Evolutionary conservation across 2,329 filamentous ascomycete genomes (phyloP), one percentile per base, ranked within the genome.

Genomic region (Claviceps humidiphila): DNA sequence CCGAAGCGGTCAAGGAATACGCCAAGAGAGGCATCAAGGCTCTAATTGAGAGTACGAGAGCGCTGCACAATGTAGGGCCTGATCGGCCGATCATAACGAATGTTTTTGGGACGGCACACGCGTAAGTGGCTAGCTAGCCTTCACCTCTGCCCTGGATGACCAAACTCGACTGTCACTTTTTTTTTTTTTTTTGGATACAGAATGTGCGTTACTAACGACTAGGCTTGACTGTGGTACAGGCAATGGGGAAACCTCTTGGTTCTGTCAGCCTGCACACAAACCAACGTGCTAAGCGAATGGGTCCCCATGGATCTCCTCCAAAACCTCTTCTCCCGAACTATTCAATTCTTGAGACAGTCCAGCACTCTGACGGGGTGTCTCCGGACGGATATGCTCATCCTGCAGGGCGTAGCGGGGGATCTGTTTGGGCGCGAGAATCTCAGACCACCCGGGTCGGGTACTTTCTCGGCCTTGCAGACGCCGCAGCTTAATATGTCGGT

Each of bases 221-320:
- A 17, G 7, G 9, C 22, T 11, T 34, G n/a, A 3, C 26, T 38
- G 1, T 20, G 22, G 17, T 34, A 5, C 56, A 95, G 90, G 5
- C 93, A 98, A 88, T 98, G 94, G 73, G 91, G 93, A 54, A 97
- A 97, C 64, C 80, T 96, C 62, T 74, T 97, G 48, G 88, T 94
- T n/a, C 78, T 98, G 2, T 82, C 87, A 26, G 89, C 91, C 1
- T 86, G 85, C 3, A 90, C 82, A 67, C 78, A 76, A 56, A 86
- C 91, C 47, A 76, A 73, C 4, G 69, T 75, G 26, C 75, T 94
- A 1, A 69, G 69, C 5, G 64, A 71, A 5, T 77, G 81, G 34
- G 75, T 95, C 20, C 66, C 80, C 3, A 68, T 71, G 47, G 65
- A 74, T 0, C 68, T 72, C 2, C 70, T 95, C 7, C 70, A 76